Base-by-base conservation (phyloP, 345 rosid genomes). In the Populus tremula region DNA sequence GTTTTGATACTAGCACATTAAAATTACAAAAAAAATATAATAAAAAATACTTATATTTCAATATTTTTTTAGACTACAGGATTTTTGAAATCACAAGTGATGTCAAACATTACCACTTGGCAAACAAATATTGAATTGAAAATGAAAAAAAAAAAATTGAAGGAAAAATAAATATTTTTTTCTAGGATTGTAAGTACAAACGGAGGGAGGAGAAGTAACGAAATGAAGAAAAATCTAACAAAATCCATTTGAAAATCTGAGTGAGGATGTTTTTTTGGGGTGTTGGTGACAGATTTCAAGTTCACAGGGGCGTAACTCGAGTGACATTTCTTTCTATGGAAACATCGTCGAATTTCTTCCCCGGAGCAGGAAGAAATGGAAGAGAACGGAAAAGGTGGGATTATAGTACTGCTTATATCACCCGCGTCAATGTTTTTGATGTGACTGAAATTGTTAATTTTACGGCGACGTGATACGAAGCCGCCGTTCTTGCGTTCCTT, bases 401-500 rank as follows among this genome's bases (percentile, higher is more conserved):
- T 59, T 36, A 35, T 16, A 20, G 33, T 61, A n/a, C 29, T 59
- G 63, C 35, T 36, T 67, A 8, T 11, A 70, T 18, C 10, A 14
- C 18, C 53, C 50, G 67, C 71, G 82, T 76, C 80, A 71, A 25
- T 56, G 56, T 67, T 71, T 35, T 68, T 41, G 81, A 83, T 59
- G 81, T 76, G 82, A 83, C 85, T 73, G 80, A 72, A 74, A 73
- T 76, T 45, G 41, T 69, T 67, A 33, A 33, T n/a, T 70, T 75
- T 74, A 78, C 85, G 86, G 86, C 82, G 81, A 81, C 77, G 74
- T 77, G 85, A 83, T 81, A 53, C 8, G 43, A 3, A 31, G 83
- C 68, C 76, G 68, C 45, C 64, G 73, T 18, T 71, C 76, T 73
- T 41, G 56, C 67, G 54, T 78, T 70, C 70, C 76, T 64, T 76